A percentile compares a stretch with the other conserved stretches of the same genome.
Conservation (phyloP, 345 rosid genomes). For the Theobroma cacao region DNA sequence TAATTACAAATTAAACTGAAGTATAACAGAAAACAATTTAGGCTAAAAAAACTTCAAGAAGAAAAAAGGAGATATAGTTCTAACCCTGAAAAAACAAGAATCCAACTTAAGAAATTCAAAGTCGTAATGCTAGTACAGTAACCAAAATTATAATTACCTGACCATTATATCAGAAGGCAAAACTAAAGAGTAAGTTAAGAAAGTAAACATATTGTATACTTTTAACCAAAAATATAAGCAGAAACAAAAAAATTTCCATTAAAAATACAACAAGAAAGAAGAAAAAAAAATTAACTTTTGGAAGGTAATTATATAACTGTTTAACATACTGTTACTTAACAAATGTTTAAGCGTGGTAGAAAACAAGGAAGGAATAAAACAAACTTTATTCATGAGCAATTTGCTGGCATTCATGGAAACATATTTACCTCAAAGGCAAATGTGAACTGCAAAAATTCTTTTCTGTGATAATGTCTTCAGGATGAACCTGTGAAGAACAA, state of each 20-base stretch:
- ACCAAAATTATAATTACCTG: neutral
- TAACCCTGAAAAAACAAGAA: neutral
- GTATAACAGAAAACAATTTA: neutral
- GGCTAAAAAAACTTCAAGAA: neutral
- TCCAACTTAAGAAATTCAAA: neutral
- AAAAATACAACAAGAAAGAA: neutral
- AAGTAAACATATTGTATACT: neutral
- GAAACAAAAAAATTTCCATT: neutral
- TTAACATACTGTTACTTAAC: neutral
- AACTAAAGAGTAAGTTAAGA: neutral
- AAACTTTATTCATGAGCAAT: neutral
- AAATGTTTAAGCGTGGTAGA: neutral
- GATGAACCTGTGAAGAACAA: conserved; percentile 37
- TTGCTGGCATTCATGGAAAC: neutral
- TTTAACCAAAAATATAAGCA: neutral
- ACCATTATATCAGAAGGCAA: neutral
- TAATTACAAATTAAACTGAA: neutral
- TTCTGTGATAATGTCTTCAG: conserved; percentile 30
- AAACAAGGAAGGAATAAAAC: neutral
- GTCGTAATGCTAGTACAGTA: neutral
- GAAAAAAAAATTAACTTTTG: neutral
- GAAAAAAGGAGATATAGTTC: neutral
- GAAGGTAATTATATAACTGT: neutral
- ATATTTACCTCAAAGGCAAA: conserved; percentile 60
- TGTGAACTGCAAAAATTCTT: conserved; percentile 31